Evolutionary conservation across 2,329 filamentous ascomycete species (phyloP).

Genomic region (Penicillium palitans): DNA sequence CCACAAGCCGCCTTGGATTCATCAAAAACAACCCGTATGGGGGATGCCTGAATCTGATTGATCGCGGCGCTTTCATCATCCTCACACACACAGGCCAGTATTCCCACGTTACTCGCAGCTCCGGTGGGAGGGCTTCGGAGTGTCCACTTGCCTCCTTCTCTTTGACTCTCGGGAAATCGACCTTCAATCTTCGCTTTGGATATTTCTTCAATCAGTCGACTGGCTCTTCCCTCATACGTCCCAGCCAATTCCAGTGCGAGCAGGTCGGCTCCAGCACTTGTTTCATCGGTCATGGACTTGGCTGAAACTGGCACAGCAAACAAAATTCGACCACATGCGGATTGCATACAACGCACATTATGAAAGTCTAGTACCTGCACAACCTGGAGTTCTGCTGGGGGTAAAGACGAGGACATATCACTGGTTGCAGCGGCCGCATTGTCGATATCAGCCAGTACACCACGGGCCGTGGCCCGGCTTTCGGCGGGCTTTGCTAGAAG

Average conservation of each 20-base stretch:
- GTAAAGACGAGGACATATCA: constrained; percentile 27
- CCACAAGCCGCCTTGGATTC: constrained; percentile 31
- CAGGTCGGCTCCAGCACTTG: constrained; percentile 45
- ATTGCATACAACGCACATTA: constrained; percentile 66
- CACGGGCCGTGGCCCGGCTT: constrained; percentile 67
- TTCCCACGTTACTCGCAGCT: constrained; percentile 55
- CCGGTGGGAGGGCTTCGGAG: constrained; percentile 65
- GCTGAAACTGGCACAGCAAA: constrained; percentile 37
- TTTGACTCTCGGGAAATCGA: constrained; percentile 78
- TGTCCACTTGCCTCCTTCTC: constrained; percentile 78
- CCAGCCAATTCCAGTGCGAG: constrained; percentile 72
- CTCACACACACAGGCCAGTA: constrained; percentile 51
- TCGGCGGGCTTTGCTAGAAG: constrained; percentile 70
- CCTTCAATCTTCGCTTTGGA: constrained; percentile 83
- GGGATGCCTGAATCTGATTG: constrained; percentile 52
- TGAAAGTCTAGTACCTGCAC: constrained; percentile 69
- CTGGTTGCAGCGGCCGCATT: constrained; percentile 64
- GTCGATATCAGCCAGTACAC: constrained; percentile 80
- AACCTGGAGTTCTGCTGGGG: constrained; percentile 70
- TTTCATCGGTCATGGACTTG: constrained; percentile 19
- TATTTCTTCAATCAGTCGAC: constrained; percentile 79
- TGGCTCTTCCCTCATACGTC: constrained; percentile 73
- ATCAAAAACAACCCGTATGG: constrained; percentile 41
- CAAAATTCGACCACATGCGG: constrained; percentile 40
- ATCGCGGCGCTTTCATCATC: constrained; percentile 41